Percentiles rank a stretch among this genome's conserved stretches.
These are phyloP conservation scores for Pisolithus thermaeus DNA, from an alignment of 1,284 basidiomycete species.

Conservation along the genomic window DNA sequence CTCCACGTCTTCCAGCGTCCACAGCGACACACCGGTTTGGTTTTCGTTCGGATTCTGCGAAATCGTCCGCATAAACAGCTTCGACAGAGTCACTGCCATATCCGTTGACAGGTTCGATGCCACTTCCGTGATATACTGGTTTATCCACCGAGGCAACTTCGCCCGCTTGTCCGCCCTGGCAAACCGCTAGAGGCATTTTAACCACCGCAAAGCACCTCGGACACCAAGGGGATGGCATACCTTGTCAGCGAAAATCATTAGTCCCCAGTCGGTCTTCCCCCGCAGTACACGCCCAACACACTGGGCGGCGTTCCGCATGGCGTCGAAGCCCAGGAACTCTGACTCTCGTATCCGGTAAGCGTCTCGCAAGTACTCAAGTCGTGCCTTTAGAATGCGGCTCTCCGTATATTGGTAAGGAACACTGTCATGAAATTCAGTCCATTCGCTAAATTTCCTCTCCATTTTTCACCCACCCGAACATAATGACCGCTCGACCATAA, in stretches of 20 bases:
- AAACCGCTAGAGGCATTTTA: conserved; percentile 67
- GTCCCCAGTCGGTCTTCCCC: conserved; percentile 98
- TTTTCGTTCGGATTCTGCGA: conserved; percentile 96
- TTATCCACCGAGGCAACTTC: conserved; percentile 98
- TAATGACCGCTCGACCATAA: conserved; percentile 98
- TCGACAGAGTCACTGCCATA: conserved; percentile 94
- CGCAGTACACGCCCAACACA: conserved; percentile 97
- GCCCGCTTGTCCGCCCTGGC: conserved; percentile 95
- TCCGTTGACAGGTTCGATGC: conserved; percentile 97
- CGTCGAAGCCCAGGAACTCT: conserved; percentile 98
- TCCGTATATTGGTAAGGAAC: conserved; percentile 99
- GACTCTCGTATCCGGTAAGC: conserved; percentile 98
- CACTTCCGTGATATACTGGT: conserved; percentile 97
- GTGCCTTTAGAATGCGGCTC: conserved; percentile 94
- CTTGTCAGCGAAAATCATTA: conserved; percentile 99
- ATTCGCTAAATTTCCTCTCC: neutral
- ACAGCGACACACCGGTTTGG: conserved; percentile 90
- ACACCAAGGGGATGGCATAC: conserved; percentile 38
- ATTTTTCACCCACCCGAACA: conserved; percentile 80
- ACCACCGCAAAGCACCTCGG: neutral
- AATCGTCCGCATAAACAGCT: conserved; percentile 96
- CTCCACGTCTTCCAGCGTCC: conserved; percentile 86
- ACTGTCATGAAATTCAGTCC: conserved; percentile 35
- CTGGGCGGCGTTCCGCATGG: conserved; percentile 98
- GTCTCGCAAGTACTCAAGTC: conserved; percentile 97